Percentiles rank a stretch among this genome's conserved stretches.
Conservation (phyloP, 1,139 yeast species). For the Magnusiomyces tetraspermus region DNA sequence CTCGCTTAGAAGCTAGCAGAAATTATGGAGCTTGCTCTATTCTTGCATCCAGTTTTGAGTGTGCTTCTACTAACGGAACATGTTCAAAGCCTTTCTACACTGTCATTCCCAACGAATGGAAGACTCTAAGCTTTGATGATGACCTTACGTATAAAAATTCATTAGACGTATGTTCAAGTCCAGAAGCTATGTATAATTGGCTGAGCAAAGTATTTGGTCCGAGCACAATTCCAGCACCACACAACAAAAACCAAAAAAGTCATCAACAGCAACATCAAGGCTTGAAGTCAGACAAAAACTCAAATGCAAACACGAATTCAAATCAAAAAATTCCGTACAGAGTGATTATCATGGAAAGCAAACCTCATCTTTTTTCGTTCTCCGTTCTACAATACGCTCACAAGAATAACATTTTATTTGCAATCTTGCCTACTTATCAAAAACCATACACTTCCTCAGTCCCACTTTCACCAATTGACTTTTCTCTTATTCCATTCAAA, state of each 20-base stretch:
- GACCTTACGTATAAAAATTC: too few relatives aligned
- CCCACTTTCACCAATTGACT: background rate
- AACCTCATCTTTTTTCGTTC: slow-evolving; percentile 10
- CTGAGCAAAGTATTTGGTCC: slow-evolving; percentile 11
- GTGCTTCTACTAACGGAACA: slow-evolving; percentile 6
- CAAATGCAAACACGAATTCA: background rate
- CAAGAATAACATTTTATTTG: slow-evolving; percentile 10
- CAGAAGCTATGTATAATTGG: slow-evolving; percentile 11
- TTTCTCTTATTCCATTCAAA: background rate
- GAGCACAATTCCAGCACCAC: slow-evolving; percentile 2
- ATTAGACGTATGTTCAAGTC: too few relatives aligned
- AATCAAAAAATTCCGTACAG: slow-evolving; percentile 2
- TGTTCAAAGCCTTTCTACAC: slow-evolving; percentile 1
- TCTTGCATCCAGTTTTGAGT: slow-evolving; percentile 8
- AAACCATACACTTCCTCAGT: background rate
- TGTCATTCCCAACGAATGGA: too few relatives aligned
- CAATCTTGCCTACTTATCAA: slow-evolving; percentile 10
- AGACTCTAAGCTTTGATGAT: too few relatives aligned
- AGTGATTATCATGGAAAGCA: slow-evolving; percentile 10
- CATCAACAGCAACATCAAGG: too few relatives aligned
- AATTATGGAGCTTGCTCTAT: background rate
- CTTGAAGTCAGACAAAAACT: too few relatives aligned
- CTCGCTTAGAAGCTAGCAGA: too few relatives aligned
- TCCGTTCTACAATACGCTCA: slow-evolving; percentile 12
- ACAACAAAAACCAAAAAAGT: background rate